These are phyloP conservation scores for Diplodia corticola DNA, from an alignment of 2,329 filamentous ascomycete genomes.

Conservation along the genomic window DNA sequence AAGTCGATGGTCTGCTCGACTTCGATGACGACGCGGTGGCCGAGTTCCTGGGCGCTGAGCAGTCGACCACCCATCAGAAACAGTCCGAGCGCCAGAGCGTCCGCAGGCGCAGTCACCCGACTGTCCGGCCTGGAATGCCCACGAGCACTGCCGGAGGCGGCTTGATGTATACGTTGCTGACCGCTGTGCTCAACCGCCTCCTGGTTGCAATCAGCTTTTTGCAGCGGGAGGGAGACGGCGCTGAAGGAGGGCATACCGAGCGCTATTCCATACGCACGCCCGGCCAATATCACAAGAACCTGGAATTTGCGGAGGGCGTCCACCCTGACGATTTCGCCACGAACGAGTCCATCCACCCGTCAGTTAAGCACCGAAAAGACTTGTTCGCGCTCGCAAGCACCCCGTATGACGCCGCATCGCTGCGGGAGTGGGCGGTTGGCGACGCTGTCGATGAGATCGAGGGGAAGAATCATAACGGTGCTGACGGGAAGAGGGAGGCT, in stretches of 20 bases:
- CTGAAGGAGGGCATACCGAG: neutral
- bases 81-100: neutral
- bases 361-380: slow-evolving; percentile 4
- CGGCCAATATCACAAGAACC: slow-evolving; percentile 11
- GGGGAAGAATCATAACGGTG: neutral
- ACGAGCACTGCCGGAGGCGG: neutral
- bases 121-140: neutral
- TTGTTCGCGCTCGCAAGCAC: slow-evolving; percentile 1
- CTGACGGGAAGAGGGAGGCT: neutral
- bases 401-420: neutral
- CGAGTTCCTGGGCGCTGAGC: neutral
- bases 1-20: slow-evolving; percentile 16
- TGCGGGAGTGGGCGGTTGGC: neutral
- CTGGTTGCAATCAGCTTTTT: neutral
- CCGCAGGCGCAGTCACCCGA: neutral
- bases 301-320: neutral
- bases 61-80: neutral
- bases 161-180: neutral
- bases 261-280: neutral
- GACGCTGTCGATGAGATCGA: neutral
- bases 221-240: too few species aligned
- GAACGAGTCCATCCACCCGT: slow-evolving; percentile 19
- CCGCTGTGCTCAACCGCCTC: neutral
- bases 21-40: slow-evolving; percentile 4
- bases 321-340: slow-evolving; percentile 1